Conservation (phyloP, 2,329 filamentous ascomycete species). For the Hypoxylon sp. region DNA sequence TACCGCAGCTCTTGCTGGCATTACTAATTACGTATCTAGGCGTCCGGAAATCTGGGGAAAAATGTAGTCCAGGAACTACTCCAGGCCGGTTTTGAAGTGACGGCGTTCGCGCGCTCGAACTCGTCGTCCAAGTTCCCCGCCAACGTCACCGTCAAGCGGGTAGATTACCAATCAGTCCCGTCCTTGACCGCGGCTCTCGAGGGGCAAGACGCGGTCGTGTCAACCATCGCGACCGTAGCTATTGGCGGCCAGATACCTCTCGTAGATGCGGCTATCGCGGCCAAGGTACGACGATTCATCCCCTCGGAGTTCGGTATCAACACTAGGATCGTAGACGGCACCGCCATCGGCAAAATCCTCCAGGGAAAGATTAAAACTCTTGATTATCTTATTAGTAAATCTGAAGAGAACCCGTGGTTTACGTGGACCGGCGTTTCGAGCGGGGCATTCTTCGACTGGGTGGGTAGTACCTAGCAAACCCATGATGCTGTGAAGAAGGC, state of each 20-base stretch:
- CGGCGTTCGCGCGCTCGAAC: conserved; percentile 61
- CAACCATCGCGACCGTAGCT: conserved; percentile 57
- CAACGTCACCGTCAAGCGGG: conserved; percentile 56
- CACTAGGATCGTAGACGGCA: conserved; percentile 45
- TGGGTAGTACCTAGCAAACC: conserved; percentile 39
- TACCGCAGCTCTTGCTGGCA: not conserved
- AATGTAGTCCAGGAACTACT: conserved; percentile 47
- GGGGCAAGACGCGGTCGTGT: conserved; percentile 67
- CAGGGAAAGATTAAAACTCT: conserved; percentile 51
- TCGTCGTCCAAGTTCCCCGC: conserved; percentile 54
- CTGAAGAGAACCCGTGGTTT: conserved; percentile 59
- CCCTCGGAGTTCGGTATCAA: conserved; percentile 64
- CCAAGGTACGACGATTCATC: conserved; percentile 68
- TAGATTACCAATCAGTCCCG: conserved; percentile 59
- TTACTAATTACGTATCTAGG: conserved; percentile 41
- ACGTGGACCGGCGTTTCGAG: conserved; percentile 70
- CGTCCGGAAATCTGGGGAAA: conserved; percentile 50
- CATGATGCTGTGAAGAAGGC: not conserved
- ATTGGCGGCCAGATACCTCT: conserved; percentile 62
- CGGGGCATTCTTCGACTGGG: conserved; percentile 72
- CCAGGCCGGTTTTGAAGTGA: conserved; percentile 58
- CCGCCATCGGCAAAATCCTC: conserved; percentile 44
- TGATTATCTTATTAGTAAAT: conserved; percentile 64
- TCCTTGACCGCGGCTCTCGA: conserved; percentile 61
- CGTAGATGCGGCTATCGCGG: conserved; percentile 66